Conservation (phyloP, 1,284 basidiomycete genomes). For the Fistulinella cinereoalba region DNA sequence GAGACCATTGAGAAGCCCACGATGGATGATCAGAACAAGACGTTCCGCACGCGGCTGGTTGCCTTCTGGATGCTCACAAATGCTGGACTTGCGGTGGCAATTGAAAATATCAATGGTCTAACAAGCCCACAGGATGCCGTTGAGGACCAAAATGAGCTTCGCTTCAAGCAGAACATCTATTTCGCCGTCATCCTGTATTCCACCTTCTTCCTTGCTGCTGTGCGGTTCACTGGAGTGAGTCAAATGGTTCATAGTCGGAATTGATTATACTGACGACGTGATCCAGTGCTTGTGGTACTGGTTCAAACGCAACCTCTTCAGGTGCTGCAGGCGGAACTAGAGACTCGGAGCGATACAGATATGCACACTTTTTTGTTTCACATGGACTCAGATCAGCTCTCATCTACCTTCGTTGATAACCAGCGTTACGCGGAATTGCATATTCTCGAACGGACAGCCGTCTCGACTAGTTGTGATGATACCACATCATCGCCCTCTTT, state of each 20-base stretch:
- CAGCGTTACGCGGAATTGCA: slow-evolving; percentile 12
- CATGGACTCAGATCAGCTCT: slow-evolving; percentile 29
- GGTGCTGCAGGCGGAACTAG: slow-evolving; percentile 73
- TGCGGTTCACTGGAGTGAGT: slow-evolving; percentile 84
- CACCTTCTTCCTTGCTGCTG: slow-evolving; percentile 78
- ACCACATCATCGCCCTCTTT: slow-evolving; percentile 7
- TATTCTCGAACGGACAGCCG: slow-evolving; percentile 21
- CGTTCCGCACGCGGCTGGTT: slow-evolving; percentile 89
- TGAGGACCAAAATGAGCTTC: slow-evolving; percentile 47
- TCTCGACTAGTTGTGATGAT: slow-evolving; percentile 24
- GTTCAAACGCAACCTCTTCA: slow-evolving; percentile 80
- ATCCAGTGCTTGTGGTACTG: slow-evolving; percentile 76
- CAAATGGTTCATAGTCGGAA: too few relatives aligned
- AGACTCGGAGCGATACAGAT: slow-evolving; percentile 3
- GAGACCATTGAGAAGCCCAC: slow-evolving; percentile 79
- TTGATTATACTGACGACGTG: slow-evolving; percentile 12
- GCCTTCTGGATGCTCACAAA: slow-evolving; percentile 86
- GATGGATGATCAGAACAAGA: slow-evolving; percentile 90
- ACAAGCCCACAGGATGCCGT: slow-evolving; percentile 42
- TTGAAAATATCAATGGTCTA: slow-evolving; percentile 82
- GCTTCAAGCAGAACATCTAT: slow-evolving; percentile 70
- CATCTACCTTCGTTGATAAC: slow-evolving; percentile 36
- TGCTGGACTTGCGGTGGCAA: slow-evolving; percentile 75
- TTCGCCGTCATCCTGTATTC: slow-evolving; percentile 87
- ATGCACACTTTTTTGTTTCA: slow-evolving; percentile 19